Percentiles rank a stretch among this genome's conserved stretches.
Evolutionary conservation across 2,329 filamentous ascomycete species (phyloP).

Genomic region (Sporothrix luriei): DNA sequence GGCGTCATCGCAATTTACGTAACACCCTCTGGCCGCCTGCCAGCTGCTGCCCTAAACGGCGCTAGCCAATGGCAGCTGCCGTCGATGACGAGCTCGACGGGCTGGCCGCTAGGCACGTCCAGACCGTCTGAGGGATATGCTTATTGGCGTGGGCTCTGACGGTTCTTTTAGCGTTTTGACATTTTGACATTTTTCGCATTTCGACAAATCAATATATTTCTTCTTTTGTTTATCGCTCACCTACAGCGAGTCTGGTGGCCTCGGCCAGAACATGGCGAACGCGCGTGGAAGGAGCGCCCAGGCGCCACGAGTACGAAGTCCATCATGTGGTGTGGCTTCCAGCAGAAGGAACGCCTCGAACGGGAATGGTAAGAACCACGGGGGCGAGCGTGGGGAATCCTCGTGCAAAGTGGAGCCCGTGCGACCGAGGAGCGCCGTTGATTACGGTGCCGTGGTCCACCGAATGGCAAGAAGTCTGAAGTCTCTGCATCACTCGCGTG

Average conservation of each 20-base stretch:
- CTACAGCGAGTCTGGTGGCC: too few species aligned
- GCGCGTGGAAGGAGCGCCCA: not conserved
- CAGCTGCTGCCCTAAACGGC: not conserved
- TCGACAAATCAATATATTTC: not conserved
- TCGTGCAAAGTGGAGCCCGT: constrained; percentile 1
- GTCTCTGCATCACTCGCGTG: constrained; percentile 19
- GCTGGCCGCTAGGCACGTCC: constrained; percentile 18
- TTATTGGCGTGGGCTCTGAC: not conserved
- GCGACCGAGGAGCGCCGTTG: constrained; percentile 3
- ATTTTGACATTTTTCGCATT: not conserved
- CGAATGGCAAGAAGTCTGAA: constrained; percentile 16
- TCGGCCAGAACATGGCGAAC: not conserved
- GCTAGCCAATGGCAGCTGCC: constrained; percentile 24
- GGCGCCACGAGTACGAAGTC: not conserved
- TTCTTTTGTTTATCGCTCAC: not conserved
- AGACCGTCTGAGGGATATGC: constrained; percentile 14
- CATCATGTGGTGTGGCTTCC: not conserved
- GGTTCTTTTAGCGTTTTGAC: not conserved
- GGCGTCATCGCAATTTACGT: constrained; percentile 27
- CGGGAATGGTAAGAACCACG: not conserved
- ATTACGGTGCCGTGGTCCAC: not conserved
- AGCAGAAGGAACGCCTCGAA: too few species aligned
- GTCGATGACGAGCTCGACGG: constrained; percentile 25
- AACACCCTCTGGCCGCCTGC: constrained; percentile 11
- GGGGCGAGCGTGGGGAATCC: not conserved